These are phyloP conservation scores for Fonsecaea monophora DNA, from an alignment of 2,329 filamentous ascomycete genomes.

Conservation along the genomic window DNA sequence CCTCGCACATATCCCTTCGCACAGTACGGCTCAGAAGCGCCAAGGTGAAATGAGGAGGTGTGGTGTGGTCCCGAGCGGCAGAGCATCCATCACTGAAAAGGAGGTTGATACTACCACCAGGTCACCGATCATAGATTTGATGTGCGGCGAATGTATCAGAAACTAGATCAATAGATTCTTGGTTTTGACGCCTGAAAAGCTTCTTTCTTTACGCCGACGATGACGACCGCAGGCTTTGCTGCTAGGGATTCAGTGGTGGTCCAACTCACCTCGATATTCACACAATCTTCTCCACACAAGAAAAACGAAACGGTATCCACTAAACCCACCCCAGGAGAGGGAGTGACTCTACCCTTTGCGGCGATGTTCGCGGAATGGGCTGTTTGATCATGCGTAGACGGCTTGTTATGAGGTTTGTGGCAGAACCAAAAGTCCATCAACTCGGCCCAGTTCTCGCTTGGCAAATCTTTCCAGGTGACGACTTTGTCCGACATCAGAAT, in stretches of 20 bases:
- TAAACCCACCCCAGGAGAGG: conserved; percentile 72
- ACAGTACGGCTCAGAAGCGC: conserved; percentile 39
- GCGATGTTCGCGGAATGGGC: conserved; percentile 75
- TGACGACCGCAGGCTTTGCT: conserved; percentile 5
- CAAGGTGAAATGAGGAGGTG: conserved; percentile 37
- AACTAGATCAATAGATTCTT: conserved; percentile 53
- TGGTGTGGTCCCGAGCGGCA: conserved; percentile 36
- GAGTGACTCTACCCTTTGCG: conserved; percentile 75
- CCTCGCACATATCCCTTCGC: conserved; percentile 47
- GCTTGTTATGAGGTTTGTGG: conserved; percentile 75
- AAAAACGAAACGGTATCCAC: conserved; percentile 82
- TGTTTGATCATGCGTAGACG: conserved; percentile 55
- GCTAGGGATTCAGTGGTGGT: neutral
- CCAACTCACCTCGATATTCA: conserved; percentile 48
- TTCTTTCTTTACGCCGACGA: conserved; percentile 64
- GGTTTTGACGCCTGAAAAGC: conserved; percentile 47
- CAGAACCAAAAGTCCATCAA: conserved; percentile 99
- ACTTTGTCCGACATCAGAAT: conserved; percentile 47
- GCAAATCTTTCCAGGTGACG: conserved; percentile 83
- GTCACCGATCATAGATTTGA: conserved; percentile 41
- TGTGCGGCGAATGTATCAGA: conserved; percentile 68
- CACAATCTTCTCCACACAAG: conserved; percentile 71
- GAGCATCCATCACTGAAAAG: conserved; percentile 43
- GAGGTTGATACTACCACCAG: conserved; percentile 35
- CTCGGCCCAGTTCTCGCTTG: conserved; percentile 97